Conservation (phyloP, 495 filamentous ascomycete genomes). For the Podospora didyma region DNA sequence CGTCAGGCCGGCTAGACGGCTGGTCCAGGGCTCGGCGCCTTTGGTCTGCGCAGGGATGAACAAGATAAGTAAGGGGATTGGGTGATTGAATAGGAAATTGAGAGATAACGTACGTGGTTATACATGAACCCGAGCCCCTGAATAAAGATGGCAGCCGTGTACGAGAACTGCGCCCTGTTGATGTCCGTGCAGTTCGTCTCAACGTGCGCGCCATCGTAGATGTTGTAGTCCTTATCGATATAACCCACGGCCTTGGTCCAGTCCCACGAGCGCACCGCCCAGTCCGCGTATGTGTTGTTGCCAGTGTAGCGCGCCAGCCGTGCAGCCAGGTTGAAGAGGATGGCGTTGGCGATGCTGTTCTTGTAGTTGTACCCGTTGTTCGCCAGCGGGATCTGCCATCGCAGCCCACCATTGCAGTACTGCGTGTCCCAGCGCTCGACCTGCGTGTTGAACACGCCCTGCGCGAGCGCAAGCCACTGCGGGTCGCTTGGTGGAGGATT, state of each 20-base stretch:
- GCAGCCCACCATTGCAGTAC: constrained; percentile 62
- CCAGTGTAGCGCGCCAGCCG: constrained; percentile 62
- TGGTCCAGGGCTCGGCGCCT: constrained; percentile 50
- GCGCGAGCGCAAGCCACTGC: constrained; percentile 64
- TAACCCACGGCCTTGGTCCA: constrained; percentile 57
- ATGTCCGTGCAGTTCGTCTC: constrained; percentile 48
- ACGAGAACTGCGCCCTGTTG: constrained; percentile 57
- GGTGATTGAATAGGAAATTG: background rate
- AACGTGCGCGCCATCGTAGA: constrained; percentile 63
- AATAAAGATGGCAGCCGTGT: constrained; percentile 62
- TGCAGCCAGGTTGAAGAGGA: constrained; percentile 70
- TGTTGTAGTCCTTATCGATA: constrained; percentile 50
- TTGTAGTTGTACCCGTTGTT: constrained; percentile 77
- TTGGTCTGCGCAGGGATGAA: constrained; percentile 22
- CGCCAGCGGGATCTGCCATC: constrained; percentile 71
- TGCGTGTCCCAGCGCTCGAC: constrained; percentile 53
- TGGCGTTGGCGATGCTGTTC: constrained; percentile 64
- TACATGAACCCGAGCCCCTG: constrained; percentile 67
- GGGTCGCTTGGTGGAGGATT: constrained; percentile 46
- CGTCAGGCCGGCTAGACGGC: constrained; percentile 53
- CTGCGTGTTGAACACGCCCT: constrained; percentile 67
- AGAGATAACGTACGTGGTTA: constrained; percentile 48
- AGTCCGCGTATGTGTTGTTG: constrained; percentile 65
- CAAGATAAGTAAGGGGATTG: constrained; percentile 27
- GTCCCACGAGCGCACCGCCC: constrained; percentile 61